Percentiles rank a stretch among this genome's conserved stretches.
phyloP scores from a whole-genome alignment of 2,329 filamentous ascomycete species.

The Aspergillus amoenus region DNA sequence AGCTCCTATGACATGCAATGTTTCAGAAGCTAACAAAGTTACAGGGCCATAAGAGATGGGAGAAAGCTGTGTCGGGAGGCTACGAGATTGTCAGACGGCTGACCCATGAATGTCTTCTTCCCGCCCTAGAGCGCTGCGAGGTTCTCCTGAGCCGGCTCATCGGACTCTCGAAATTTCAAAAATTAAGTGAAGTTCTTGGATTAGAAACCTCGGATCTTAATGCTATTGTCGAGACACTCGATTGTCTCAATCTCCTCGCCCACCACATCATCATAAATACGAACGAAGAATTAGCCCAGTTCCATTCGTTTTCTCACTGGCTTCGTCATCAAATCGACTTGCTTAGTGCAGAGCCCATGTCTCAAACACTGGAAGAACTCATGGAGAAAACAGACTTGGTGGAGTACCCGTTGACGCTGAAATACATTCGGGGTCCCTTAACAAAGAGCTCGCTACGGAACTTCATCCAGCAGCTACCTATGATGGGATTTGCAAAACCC shows the following conservation, averaged over 20 bases:
- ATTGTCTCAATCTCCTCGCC: conserved; percentile 71
- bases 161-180: conserved; percentile 79
- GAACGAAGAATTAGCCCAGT: conserved; percentile 76
- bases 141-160: conserved; percentile 80
- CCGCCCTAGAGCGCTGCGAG: conserved; percentile 77
- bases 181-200: conserved; percentile 64
- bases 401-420: conserved; percentile 69
- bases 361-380: conserved; percentile 64
- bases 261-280: conserved; percentile 71
- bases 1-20: background rate
- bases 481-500: conserved; percentile 30
- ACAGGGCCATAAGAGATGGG: conserved; percentile 91
- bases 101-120: conserved; percentile 83
- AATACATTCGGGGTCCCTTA: conserved; percentile 74
- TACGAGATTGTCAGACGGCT: conserved; percentile 75
- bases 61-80: conserved; percentile 76
- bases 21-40: conserved; percentile 7
- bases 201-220: conserved; percentile 64
- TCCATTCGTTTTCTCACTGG: conserved; percentile 78
- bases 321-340: conserved; percentile 79
- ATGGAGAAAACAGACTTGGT: conserved; percentile 75
- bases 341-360: conserved; percentile 63
- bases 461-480: conserved; percentile 50
- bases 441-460: conserved; percentile 63
- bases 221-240: conserved; percentile 64